Evolutionary conservation across 2,329 filamentous ascomycete genomes (phyloP), one percentile per base, ranked within the genome.

Genomic region (Stenocarpella maydis): DNA sequence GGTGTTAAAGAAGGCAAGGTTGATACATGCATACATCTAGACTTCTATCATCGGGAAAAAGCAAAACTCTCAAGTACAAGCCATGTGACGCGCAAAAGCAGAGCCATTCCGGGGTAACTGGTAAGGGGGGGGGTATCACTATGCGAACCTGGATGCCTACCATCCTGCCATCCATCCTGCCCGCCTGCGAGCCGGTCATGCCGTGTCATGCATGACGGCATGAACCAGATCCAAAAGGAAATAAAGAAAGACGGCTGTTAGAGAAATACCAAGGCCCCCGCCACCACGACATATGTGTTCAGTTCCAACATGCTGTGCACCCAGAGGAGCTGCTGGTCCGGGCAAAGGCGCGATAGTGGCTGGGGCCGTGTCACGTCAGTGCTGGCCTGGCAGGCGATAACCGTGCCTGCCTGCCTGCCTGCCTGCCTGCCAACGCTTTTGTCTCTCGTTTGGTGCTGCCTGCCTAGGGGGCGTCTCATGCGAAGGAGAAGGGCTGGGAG

Each of bases 61-160:
- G 47, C 21, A 41, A 19, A 17, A 41, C 8, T 31, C 12, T 19
- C 24, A 63, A 63, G 43, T 47, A 34, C 41, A 37, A 37, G 26
- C 26, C 31, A 49, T 49, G n/a, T 58, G 50, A 58, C 37, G 52
- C 65, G 26, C 34, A 34, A 63, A 49, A 49, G n/a, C 41, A 63
- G 41, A 65, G 26, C 53, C 37, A 58, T 50, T 60, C 26, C 64
- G 43, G 67, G 28, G 21, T 61, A 55, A 37, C 10, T 54, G 52
- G 52, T 37, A 54, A 37, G 14, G 34, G 68, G 34, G 68, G 31
- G 68, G 68, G 69, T 71, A 71, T 71, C 69, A 65, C 65, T 50
- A 70, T 70, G 69, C 65, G 54, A 69, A 65, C 31, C 52, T 47
- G 55, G 14, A 41, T 41, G 58, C 26, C 39, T 61, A 41, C 41